A percentile compares a stretch with the other conserved stretches of the same genome.
Evolutionary conservation across 192 early-diverging fungal genomes (phyloP).

Genomic region (Kickxella alabastrina): DNA sequence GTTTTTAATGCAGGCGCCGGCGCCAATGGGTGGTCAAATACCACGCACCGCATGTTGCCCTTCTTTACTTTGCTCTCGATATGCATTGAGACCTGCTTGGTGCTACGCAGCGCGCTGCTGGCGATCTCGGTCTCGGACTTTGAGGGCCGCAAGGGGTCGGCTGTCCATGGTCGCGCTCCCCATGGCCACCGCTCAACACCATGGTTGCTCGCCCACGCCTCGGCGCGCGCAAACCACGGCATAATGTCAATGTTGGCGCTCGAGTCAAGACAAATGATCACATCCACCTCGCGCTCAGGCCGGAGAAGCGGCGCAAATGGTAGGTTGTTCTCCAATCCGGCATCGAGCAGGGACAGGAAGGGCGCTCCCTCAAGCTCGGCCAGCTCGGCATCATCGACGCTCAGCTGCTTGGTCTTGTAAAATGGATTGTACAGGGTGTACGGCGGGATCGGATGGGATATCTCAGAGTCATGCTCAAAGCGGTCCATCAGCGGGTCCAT

Average conservation of each 20-base stretch:
- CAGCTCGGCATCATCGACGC: not conserved
- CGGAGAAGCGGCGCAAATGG: slow-evolving; percentile 70
- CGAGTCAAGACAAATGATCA: slow-evolving; percentile 69
- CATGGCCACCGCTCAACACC: slow-evolving; percentile 63
- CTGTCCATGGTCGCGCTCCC: slow-evolving; percentile 54
- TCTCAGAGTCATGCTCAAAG: slow-evolving; percentile 53
- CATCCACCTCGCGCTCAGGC: slow-evolving; percentile 63
- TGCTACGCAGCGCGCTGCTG: slow-evolving; percentile 17
- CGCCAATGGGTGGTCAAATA: slow-evolving; percentile 46
- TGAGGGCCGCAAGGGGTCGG: slow-evolving; percentile 37
- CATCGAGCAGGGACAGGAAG: slow-evolving; percentile 67
- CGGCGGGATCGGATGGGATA: slow-evolving; percentile 63
- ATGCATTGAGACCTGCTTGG: slow-evolving; percentile 15
- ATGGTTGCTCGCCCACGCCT: slow-evolving; percentile 58
- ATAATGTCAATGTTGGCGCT: slow-evolving; percentile 68
- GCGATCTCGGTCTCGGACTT: slow-evolving; percentile 22
- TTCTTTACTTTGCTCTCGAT: slow-evolving; percentile 18
- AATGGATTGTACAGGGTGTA: slow-evolving; percentile 68
- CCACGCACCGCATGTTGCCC: slow-evolving; percentile 47
- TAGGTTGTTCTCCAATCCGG: slow-evolving; percentile 77
- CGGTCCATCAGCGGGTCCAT: slow-evolving; percentile 43
- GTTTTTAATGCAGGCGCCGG: slow-evolving; percentile 20
- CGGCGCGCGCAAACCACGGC: slow-evolving; percentile 63
- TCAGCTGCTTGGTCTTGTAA: slow-evolving; percentile 34
- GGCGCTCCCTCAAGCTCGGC: slow-evolving; percentile 27